Base-by-base conservation (phyloP, 2,329 filamentous ascomycete genomes). In the Talaromyces sp. region DNA sequence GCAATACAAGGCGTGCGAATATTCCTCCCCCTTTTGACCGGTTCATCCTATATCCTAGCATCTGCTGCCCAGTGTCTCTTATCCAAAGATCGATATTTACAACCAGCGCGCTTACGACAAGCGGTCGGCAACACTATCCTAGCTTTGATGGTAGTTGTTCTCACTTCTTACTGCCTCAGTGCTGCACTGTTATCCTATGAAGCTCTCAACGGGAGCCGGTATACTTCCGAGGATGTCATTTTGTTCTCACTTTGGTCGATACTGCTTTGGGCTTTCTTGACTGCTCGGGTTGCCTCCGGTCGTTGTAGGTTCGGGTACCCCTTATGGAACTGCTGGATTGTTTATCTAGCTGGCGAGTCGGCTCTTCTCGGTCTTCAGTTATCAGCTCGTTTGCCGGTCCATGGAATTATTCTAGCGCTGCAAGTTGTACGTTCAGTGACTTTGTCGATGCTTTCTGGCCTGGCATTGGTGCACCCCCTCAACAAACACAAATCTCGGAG, bases 191-290 rank as follows among this genome's bases (percentile, higher is more conserved):
- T 68, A 52, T 63, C 69, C 44, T 64, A 65, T 28, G 40, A 25
- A 40, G 46, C 25, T 50, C 61, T 60, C 37, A 4, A 28, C 12
- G 16, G 44, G 12, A 48, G 50, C 16, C 55, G 61, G 44, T 37
- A 35, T 21, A 37, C 52, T 31, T 50, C 25, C 18, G 25, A 59
- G 42, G 52, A 64, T 23, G 35, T 33, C n/a, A 48, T 66, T 33
- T 60, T 67, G 11, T 64, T 64, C 44, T 33, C 54, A 18, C 39
- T 62, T n/a, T 55, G 58, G 31, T 64, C 63, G 61, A 79, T 86
- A 52, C 74, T 90, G 31, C 79, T 86, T n/a, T 91, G 88, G 72
- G 82, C 84, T 3, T 81, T 87, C 14, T 80, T 88, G 67, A 76
- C 86, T 63, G 79, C 83, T 44, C 80, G 80, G 21, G 78, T 89